Evolutionary conservation across 2,329 filamentous ascomycete species (phyloP), one percentile per base, ranked within the genome.

Genomic region (Stachybotrys chlorohalonatus): DNA sequence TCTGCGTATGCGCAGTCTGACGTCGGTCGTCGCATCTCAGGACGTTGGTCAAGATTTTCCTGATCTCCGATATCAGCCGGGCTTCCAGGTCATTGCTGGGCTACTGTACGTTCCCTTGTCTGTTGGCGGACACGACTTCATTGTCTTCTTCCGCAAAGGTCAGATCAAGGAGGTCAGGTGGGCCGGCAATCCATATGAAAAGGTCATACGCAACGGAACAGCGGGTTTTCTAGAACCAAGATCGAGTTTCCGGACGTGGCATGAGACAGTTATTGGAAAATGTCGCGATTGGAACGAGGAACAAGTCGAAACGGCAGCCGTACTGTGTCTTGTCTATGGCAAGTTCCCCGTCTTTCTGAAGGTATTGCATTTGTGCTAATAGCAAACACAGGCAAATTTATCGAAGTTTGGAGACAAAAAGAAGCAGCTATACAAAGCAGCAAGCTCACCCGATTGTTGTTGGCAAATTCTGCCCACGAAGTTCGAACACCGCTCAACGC

Each of bases 401-500:
- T 95, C 62, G 89, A 95, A 64, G 90, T 95, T 1, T 95, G 91
- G 91, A 79, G 90, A 54, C 89, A 95, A 66, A 95, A 95, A 60
- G 91, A 96, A 67, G 86, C 85, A 1, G 89, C 89, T 0, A 66
- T 95, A 56, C 87, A 95, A 62, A 93, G 77, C 65, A 95, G 87
- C 60, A 87, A 92, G 56, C 75, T 96, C 2, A 95, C 90, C 0
- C 79, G 83, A 50, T 71, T 96, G 5, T 71, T 96, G 1, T 75
- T 96, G 24, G 89, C 90, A 5, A 95, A 96, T 60, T 95, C 90
- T 0, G 91, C 91, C 0, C 92, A 96, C 59, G 91, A 96, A 73
- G 90, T 96, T 8, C 85, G 92, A 52, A 96, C 91, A 0, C 91
- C 91, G 0, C 73, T 96, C 2, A 96, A 96, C 64, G 91, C 91